Percentiles rank a stretch among this genome's conserved stretches.
These are phyloP conservation scores for Tillandsia leiboldiana DNA, from an alignment of 176 grass and related monocot species.

Conservation along the genomic window DNA sequence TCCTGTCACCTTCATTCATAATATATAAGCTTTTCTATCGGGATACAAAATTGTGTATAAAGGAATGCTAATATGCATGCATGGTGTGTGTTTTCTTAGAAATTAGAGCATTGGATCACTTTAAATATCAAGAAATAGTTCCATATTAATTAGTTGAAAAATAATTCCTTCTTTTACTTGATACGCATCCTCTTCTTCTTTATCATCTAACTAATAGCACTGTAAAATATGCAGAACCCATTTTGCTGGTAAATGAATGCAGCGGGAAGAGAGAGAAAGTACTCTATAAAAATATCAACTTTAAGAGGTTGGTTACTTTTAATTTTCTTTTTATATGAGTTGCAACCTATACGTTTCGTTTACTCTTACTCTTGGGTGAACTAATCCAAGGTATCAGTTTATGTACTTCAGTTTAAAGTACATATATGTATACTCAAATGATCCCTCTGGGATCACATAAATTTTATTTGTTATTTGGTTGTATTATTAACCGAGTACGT, in stretches of 20 bases:
- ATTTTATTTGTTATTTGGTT: not conserved
- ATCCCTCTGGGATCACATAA: not conserved
- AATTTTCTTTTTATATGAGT: not conserved
- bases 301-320: conserved; percentile 4
- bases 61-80: too few relatives aligned
- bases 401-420: conserved; percentile 1
- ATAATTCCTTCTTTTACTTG: too few relatives aligned
- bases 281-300: not conserved
- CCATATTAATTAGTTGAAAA: too few relatives aligned
- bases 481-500: too few relatives aligned
- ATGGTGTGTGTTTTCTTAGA: too few relatives aligned
- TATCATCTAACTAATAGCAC: not conserved
- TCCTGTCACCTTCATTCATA: too few relatives aligned
- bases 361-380: not conserved
- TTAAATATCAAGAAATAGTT: too few relatives aligned
- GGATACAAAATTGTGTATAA: too few relatives aligned
- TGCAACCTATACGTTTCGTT: not conserved
- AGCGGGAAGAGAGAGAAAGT: not conserved
- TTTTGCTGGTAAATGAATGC: conserved; percentile 49
- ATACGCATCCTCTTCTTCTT: too few relatives aligned
- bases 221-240: conserved; percentile 39
- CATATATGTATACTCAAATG: not conserved
- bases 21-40: too few relatives aligned
- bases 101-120: too few relatives aligned
- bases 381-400: conserved; percentile 9